Percentiles rank a stretch among this genome's conserved stretches.
phyloP scores from a whole-genome alignment of 2,329 filamentous ascomycete genomes.

The Apiospora rasikravindrae region DNA sequence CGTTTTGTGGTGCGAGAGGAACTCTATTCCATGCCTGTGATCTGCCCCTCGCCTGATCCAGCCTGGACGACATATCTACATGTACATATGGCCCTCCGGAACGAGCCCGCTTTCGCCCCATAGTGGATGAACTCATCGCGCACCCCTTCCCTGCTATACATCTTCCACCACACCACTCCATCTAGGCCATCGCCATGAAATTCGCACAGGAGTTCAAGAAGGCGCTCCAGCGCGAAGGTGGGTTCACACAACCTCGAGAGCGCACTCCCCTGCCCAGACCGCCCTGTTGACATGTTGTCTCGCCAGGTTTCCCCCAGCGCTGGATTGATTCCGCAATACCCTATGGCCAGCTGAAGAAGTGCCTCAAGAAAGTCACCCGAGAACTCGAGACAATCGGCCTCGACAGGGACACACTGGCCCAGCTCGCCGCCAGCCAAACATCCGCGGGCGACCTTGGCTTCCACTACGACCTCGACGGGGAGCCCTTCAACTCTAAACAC shows the following conservation, averaged over 20 bases:
- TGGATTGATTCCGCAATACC: slow-evolving; percentile 79
- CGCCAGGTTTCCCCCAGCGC: slow-evolving; percentile 70
- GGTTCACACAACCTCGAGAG: slow-evolving; percentile 18
- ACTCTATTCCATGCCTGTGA: not conserved
- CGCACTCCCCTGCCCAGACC: not conserved
- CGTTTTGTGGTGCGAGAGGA: not conserved
- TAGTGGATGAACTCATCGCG: slow-evolving; percentile 9
- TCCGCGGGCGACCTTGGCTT: slow-evolving; percentile 38
- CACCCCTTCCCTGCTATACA: not conserved
- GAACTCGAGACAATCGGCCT: slow-evolving; percentile 76
- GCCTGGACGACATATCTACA: not conserved
- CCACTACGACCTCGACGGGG: slow-evolving; percentile 62
- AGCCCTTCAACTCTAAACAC: slow-evolving; percentile 45
- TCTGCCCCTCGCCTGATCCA: not conserved
- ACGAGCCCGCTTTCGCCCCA: slow-evolving; percentile 11
- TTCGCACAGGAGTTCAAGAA: slow-evolving; percentile 81
- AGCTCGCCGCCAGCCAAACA: slow-evolving; percentile 61
- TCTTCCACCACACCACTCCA: not conserved
- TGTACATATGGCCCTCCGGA: not conserved
- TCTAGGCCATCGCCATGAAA: slow-evolving; percentile 67
- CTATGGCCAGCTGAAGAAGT: slow-evolving; percentile 86
- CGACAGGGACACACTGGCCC: slow-evolving; percentile 71
- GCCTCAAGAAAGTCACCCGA: slow-evolving; percentile 77
- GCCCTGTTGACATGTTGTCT: not conserved
- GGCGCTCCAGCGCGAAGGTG: slow-evolving; percentile 67